These are phyloP conservation scores for Boletellus ananiceps DNA, from an alignment of 768 basidiomycete genomes.

Conservation along the genomic window DNA sequence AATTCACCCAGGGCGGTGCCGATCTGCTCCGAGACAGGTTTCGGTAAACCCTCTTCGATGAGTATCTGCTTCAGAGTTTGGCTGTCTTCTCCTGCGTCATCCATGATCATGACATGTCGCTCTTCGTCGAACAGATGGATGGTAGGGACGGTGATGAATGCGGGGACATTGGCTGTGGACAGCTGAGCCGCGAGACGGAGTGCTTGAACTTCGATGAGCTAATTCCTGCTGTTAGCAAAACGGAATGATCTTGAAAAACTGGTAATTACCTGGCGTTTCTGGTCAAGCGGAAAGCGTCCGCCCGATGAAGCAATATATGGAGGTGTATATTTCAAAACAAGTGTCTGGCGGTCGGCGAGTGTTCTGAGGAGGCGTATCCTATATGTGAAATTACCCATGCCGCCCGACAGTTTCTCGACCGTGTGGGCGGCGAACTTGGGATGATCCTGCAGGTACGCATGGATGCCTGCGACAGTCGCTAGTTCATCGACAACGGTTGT, in stretches of 20 bases:
- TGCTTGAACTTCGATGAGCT: slow-evolving; percentile 44
- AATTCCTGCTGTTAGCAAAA: slow-evolving; percentile 30
- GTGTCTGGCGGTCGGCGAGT: slow-evolving; percentile 40
- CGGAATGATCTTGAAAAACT: neutral
- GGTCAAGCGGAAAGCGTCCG: slow-evolving; percentile 29
- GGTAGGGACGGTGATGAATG: slow-evolving; percentile 44
- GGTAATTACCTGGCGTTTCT: slow-evolving; percentile 50
- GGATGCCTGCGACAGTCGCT: slow-evolving; percentile 29
- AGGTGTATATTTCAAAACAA: slow-evolving; percentile 58
- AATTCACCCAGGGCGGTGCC: slow-evolving; percentile 54
- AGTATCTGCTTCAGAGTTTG: slow-evolving; percentile 40
- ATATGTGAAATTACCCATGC: slow-evolving; percentile 53
- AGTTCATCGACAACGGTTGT: slow-evolving; percentile 19
- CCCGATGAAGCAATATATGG: slow-evolving; percentile 35
- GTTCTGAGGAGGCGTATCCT: slow-evolving; percentile 43
- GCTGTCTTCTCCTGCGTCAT: slow-evolving; percentile 46
- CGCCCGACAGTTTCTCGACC: slow-evolving; percentile 45
- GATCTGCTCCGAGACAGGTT: slow-evolving; percentile 37
- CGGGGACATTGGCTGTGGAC: slow-evolving; percentile 26
- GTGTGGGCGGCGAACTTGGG: slow-evolving; percentile 40
- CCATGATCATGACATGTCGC: slow-evolving; percentile 54
- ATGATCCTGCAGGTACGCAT: slow-evolving; percentile 43
- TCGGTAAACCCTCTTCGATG: slow-evolving; percentile 31
- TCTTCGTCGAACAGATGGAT: slow-evolving; percentile 48
- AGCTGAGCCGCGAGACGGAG: slow-evolving; percentile 39